A percentile compares a stretch with the other conserved stretches of the same genome.
Conservation (phyloP, 73 alveolate species). For the Stentor roeselii region DNA sequence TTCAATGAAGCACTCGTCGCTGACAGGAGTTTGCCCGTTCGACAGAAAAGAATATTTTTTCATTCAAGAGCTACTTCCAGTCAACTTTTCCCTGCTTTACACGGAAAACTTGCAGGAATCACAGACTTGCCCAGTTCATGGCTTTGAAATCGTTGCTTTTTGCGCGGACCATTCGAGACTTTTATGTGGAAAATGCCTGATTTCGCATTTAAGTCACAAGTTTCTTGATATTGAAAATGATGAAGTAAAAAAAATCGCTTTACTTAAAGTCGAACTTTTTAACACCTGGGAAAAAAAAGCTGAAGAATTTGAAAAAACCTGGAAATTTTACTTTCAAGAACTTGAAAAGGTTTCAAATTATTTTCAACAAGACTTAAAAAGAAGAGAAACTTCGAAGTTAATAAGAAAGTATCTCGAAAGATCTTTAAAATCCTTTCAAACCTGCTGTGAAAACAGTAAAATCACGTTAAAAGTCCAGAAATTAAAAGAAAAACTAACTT, state of each 20-base stretch:
- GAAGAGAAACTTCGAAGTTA: too few relatives aligned
- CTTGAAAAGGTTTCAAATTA: too few relatives aligned
- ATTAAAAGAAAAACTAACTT: too few relatives aligned
- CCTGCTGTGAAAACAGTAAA: too few relatives aligned
- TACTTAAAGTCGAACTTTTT: neutral
- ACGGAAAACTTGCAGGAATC: neutral
- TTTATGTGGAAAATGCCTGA: neutral
- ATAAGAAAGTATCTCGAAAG: too few relatives aligned
- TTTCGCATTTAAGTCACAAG: neutral
- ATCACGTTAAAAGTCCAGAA: too few relatives aligned
- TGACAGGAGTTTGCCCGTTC: slow-evolving; percentile 15
- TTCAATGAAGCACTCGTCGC: neutral
- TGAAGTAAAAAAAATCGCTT: neutral
- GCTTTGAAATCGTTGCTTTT: neutral
- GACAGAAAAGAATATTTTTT: slow-evolving; percentile 21
- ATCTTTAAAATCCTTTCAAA: too few relatives aligned
- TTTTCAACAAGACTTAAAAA: too few relatives aligned
- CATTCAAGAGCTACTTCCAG: neutral
- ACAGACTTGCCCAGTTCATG: neutral
- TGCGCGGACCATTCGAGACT: neutral
- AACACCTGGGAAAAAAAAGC: neutral
- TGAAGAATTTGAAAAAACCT: neutral
- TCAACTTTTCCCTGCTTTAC: neutral
- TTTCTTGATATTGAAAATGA: neutral
- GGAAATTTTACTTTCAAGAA: too few relatives aligned